These are phyloP conservation scores for Pseudogymnoascus sp. DNA, from an alignment of 2,329 filamentous ascomycete genomes.

Conservation along the genomic window DNA sequence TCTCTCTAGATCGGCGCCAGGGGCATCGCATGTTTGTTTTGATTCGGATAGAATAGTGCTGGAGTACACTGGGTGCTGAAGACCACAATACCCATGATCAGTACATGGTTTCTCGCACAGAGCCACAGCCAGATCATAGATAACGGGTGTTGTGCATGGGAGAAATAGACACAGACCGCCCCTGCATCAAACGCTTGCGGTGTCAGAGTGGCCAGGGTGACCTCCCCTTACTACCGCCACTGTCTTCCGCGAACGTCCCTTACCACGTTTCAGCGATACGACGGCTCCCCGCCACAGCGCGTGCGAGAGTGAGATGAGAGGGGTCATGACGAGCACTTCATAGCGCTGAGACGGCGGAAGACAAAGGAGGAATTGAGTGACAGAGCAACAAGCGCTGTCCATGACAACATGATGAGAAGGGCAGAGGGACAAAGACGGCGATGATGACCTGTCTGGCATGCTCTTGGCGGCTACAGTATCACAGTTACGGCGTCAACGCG, in stretches of 20 bases:
- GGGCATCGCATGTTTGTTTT: conserved; percentile 2
- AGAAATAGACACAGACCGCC: not conserved
- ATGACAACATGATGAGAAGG: not conserved
- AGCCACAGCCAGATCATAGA: not conserved
- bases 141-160: conserved; percentile 1
- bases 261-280: conserved; percentile 5
- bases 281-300: not conserved
- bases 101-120: conserved; percentile 2
- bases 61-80: not conserved
- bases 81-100: not conserved
- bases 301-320: conserved; percentile 5
- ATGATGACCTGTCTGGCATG: not conserved
- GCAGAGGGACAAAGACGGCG: not conserved
- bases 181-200: conserved; percentile 1
- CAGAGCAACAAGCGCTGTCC: not conserved
- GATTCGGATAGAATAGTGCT: conserved; percentile 3
- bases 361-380: not conserved
- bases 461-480: not conserved
- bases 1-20: not conserved
- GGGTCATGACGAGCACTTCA: not conserved
- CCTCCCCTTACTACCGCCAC: not conserved
- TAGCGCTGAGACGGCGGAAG: not conserved
- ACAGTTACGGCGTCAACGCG: not conserved
- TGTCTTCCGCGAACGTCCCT: not conserved
- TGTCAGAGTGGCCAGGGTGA: not conserved